Percentiles rank a stretch among this genome's conserved stretches.
Conservation (phyloP, 371 early-diverging fungal genomes). For the Apophysomyces elegans region DNA sequence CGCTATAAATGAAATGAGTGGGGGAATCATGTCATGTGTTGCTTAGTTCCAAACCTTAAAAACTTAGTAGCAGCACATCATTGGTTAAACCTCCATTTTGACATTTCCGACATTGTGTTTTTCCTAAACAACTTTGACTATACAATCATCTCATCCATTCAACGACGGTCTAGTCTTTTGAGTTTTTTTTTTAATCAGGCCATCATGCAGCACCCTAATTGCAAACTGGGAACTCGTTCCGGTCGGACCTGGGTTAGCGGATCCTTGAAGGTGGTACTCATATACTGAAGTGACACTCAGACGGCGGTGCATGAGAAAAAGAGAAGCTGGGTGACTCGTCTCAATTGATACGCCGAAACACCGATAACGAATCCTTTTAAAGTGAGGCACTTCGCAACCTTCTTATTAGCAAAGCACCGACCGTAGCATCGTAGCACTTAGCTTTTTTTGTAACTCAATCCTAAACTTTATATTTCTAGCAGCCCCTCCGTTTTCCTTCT, state of each 20-base stretch:
- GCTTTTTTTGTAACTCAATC: constrained; percentile 6
- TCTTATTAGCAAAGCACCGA: constrained; percentile 8
- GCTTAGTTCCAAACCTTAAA: not conserved
- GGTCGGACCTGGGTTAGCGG: constrained; percentile 10
- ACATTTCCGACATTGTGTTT: not conserved
- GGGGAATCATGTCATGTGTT: constrained; percentile 4
- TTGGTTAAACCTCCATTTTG: constrained; percentile 2
- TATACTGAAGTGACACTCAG: constrained; percentile 9
- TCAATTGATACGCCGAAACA: constrained; percentile 8
- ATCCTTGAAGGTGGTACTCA: constrained; percentile 4
- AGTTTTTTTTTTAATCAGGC: not conserved
- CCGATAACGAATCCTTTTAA: constrained; percentile 10
- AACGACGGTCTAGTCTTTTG: not conserved
- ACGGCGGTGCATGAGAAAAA: constrained; percentile 12
- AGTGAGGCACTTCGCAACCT: constrained; percentile 5
- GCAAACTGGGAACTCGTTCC: not conserved
- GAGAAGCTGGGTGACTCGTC: constrained; percentile 1
- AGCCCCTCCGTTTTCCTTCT: not conserved
- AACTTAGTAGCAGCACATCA: constrained; percentile 1
- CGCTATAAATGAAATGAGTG: not conserved
- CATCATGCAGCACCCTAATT: not conserved
- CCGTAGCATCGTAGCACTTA: constrained; percentile 11
- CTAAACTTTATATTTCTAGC: constrained; percentile 7
- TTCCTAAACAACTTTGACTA: not conserved
- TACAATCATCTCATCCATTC: not conserved